Conservation (phyloP, 345 rosid genomes). For the Gossypium ekmanianum region DNA sequence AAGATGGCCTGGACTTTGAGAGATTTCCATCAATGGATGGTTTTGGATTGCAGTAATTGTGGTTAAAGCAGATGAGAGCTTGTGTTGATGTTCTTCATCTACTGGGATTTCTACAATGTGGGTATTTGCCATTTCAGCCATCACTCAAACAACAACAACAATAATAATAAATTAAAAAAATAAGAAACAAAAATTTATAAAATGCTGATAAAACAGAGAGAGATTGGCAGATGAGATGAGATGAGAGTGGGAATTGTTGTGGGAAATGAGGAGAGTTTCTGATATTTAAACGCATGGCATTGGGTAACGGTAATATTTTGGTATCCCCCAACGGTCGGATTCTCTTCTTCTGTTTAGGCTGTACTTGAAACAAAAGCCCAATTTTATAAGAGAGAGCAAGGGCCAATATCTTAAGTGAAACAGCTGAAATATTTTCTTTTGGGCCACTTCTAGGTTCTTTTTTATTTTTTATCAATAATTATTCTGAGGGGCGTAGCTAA, state of each 20-base stretch:
- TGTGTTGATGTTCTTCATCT: conserved; percentile 67
- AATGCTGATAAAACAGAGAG: not conserved
- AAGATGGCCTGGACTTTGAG: conserved; percentile 85
- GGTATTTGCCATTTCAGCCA: conserved; percentile 58
- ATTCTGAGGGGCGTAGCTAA: too few relatives aligned
- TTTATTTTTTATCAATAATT: too few relatives aligned
- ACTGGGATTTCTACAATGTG: conserved; percentile 85
- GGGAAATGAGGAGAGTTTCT: conserved; percentile 5
- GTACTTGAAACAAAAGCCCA: not conserved
- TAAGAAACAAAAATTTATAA: not conserved
- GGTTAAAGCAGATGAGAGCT: conserved; percentile 31
- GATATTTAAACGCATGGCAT: conserved; percentile 35
- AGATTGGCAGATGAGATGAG: conserved; percentile 15
- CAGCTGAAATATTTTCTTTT: not conserved
- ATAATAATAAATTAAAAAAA: not conserved
- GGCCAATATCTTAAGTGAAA: not conserved
- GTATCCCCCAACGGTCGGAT: conserved; percentile 54
- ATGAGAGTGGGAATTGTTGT: not conserved
- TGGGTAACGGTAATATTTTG: conserved; percentile 28
- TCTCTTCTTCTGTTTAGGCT: not conserved
- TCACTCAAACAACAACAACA: conserved; percentile 1
- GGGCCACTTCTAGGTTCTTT: not conserved
- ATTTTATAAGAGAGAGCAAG: not conserved
- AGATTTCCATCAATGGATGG: conserved; percentile 88
- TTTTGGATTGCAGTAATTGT: conserved; percentile 60